Base-by-base conservation (phyloP, 2,329 filamentous ascomycete genomes). In the Exophiala dermatitidis region DNA sequence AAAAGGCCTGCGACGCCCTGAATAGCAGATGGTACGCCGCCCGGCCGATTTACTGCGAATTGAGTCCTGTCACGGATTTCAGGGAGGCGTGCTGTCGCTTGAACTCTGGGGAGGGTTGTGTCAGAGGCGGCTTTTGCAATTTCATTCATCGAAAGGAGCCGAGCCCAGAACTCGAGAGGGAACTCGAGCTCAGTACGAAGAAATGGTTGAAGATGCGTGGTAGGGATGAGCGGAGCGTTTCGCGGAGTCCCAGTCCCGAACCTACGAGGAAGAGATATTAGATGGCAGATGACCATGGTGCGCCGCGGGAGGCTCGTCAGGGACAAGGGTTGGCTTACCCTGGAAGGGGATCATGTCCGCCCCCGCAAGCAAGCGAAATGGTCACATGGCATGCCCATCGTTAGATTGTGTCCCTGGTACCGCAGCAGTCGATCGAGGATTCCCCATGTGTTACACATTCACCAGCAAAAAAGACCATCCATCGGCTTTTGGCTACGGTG, bases 141-240 rank as follows among this genome's bases (percentile, higher is more conserved):
- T 98, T 98, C 71, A 98, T 98, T 62, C 93, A 98, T 71, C 82
- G 93, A 67, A 98, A 98, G 77, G 93, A 97, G 69, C 93, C 93
- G 3, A 82, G 81, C 63, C 77, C 88, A 7, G 91, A 97, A 74
- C 76, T 98, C 64, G 93, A 98, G 58, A 77, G 85, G 60, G 93
- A 98, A 63, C 71, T 98, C 63, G 83, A 86, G 59, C 78, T 97
- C 63, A 82, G 83, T 65, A 97, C 91, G 59, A 95, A 95, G 81
- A 97, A 97, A 78, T 97, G 91, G 90, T 75, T 97, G 67, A 88
- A 88, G 75, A 74, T 82, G 73, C 80, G 89, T 57, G 91, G 90
- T 19, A 78, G 86, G 64, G 91, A 96, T 73, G 84, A 85, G 67
- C 82, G 89, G 71, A 95, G 88, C 69, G 81, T 83, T 60, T 86